Conservation (phyloP, 106 monocot species). For the Xerophyta viscosa region DNA sequence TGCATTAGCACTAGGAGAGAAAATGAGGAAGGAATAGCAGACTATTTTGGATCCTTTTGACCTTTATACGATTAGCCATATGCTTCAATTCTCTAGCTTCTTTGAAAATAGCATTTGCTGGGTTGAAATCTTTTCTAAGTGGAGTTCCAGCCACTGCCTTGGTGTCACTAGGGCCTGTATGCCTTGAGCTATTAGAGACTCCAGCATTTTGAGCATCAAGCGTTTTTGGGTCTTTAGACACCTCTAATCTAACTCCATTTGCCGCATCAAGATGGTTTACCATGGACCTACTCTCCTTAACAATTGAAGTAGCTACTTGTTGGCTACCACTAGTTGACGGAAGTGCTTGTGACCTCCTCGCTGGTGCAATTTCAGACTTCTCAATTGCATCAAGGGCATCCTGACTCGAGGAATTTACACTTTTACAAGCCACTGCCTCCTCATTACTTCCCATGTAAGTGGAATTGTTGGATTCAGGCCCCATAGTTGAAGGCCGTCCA, state of each 20-base stretch:
- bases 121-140: slow-evolving; percentile 36
- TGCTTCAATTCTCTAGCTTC: slow-evolving; percentile 90
- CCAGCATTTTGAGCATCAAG: slow-evolving; percentile 24
- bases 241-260: slow-evolving; percentile 21
- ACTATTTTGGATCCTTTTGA: slow-evolving; percentile 2
- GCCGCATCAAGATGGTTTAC: slow-evolving; percentile 16
- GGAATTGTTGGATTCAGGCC: slow-evolving; percentile 75
- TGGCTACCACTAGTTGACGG: slow-evolving; percentile 3
- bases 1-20: neutral
- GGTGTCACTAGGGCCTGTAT: slow-evolving; percentile 26
- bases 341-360: slow-evolving; percentile 15
- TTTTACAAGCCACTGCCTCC: neutral
- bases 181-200: slow-evolving; percentile 16
- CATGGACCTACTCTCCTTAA: slow-evolving; percentile 29
- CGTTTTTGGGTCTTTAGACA: slow-evolving; percentile 15
- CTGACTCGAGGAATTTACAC: neutral
- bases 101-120: slow-evolving; percentile 37
- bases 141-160: slow-evolving; percentile 37
- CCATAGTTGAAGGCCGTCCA: slow-evolving; percentile 27
- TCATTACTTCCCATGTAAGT: slow-evolving; percentile 3
- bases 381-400: slow-evolving; percentile 15
- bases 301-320: slow-evolving; percentile 9
- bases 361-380: slow-evolving; percentile 19
- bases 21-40: neutral
- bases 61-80: slow-evolving; percentile 81